Evolutionary conservation across 2,329 filamentous ascomycete species (phyloP).

Genomic region (Ascochyta fabae): DNA sequence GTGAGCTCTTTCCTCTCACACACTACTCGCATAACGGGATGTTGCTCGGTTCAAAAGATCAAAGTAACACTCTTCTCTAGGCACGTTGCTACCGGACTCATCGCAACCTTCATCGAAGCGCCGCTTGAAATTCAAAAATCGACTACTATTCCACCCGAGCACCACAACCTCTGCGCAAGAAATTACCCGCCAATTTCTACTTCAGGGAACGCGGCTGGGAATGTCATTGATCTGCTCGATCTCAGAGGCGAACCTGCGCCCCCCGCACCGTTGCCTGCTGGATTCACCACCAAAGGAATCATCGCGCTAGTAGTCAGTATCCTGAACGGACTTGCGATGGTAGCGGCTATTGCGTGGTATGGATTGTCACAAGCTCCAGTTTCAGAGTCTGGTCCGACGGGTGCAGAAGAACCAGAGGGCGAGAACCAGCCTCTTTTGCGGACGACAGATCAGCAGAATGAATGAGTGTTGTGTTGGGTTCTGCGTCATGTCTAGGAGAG

Average conservation of each 20-base stretch:
- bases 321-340: background rate
- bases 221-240: background rate
- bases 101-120: slow-evolving; percentile 8
- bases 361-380: background rate
- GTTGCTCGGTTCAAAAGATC: too few relatives aligned
- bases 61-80: background rate
- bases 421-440: too few relatives aligned
- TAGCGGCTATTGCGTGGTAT: slow-evolving; percentile 12
- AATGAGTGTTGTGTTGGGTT: too few relatives aligned
- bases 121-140: background rate
- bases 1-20: too few relatives aligned
- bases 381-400: background rate
- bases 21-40: too few relatives aligned
- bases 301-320: background rate
- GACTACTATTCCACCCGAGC: background rate
- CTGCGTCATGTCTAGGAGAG: too few relatives aligned
- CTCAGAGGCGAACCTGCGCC: slow-evolving; percentile 4
- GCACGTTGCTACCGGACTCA: slow-evolving; percentile 13
- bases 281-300: slow-evolving; percentile 3
- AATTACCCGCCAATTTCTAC: background rate
- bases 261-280: background rate
- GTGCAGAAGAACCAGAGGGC: too few relatives aligned
- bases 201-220: slow-evolving; percentile 3
- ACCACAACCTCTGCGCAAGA: background rate
- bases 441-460: too few relatives aligned